Conservation (phyloP, 345 rosid species). For the Leavenworthia alabamica region DNA sequence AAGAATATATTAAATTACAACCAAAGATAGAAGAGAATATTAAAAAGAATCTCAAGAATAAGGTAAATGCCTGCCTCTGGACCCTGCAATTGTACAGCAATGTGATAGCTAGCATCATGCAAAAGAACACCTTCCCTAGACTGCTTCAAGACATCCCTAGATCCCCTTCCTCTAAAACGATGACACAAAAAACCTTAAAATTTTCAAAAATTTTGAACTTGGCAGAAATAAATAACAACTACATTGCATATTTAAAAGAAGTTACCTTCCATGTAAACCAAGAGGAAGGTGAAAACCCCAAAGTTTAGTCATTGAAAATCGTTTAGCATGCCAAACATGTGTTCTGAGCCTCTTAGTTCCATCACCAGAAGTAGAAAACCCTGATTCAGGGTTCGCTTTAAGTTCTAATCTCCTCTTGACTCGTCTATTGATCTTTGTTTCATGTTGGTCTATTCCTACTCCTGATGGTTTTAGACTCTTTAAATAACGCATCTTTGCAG, state of each 20-base stretch:
- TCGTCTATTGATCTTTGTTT: slow-evolving; percentile 40
- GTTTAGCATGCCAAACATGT: slow-evolving; percentile 91
- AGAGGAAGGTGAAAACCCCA: slow-evolving; percentile 89
- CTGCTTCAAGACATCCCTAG: slow-evolving; percentile 76
- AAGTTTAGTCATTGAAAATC: slow-evolving; percentile 71
- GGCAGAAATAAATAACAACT: neutral
- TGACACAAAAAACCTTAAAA: slow-evolving; percentile 3
- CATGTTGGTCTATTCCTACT: slow-evolving; percentile 19
- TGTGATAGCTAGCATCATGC: slow-evolving; percentile 71
- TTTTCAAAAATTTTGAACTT: neutral
- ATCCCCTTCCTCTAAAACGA: slow-evolving; percentile 72
- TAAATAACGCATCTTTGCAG: slow-evolving; percentile 39
- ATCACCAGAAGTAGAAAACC: slow-evolving; percentile 63
- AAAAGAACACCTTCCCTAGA: slow-evolving; percentile 55
- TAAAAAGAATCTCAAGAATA: neutral
- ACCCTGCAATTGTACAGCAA: slow-evolving; percentile 65
- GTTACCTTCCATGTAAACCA: slow-evolving; percentile 81
- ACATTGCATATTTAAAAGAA: neutral
- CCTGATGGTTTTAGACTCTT: slow-evolving; percentile 37
- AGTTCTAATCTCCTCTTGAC: slow-evolving; percentile 56
- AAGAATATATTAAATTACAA: slow-evolving; percentile 1
- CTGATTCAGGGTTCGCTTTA: slow-evolving; percentile 49
- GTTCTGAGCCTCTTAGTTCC: slow-evolving; percentile 87
- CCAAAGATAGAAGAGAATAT: neutral
- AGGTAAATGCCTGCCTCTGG: slow-evolving; percentile 53